Conservation (phyloP, 2,329 filamentous ascomycete species). For the Scopulariopsis brevicaulis region DNA sequence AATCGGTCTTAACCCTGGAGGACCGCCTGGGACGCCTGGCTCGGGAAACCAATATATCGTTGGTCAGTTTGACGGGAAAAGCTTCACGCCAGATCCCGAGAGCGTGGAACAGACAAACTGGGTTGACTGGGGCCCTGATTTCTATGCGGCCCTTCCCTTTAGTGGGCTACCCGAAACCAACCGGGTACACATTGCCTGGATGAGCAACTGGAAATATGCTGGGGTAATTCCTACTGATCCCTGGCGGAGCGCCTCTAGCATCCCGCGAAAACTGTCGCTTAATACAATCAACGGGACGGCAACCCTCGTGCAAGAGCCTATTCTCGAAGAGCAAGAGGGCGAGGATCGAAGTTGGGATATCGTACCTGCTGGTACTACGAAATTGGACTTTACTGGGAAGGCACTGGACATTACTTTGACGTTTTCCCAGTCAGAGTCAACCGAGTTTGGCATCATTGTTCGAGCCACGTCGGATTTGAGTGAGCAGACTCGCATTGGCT, state of each 20-base stretch:
- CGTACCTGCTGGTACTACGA: not conserved
- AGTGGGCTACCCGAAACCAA: constrained; percentile 1
- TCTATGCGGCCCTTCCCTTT: constrained; percentile 4
- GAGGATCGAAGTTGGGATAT: not conserved
- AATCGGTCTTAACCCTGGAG: constrained; percentile 5
- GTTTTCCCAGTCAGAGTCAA: constrained; percentile 1
- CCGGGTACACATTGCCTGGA: constrained; percentile 4
- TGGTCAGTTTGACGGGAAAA: constrained; percentile 4
- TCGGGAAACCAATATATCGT: constrained; percentile 3
- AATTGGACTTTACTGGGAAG: constrained; percentile 3
- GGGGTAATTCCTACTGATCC: constrained; percentile 3
- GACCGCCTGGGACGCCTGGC: constrained; percentile 1
- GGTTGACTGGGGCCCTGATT: constrained; percentile 1
- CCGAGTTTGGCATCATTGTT: constrained; percentile 4
- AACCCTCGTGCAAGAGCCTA: constrained; percentile 1
- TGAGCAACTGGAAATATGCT: constrained; percentile 5
- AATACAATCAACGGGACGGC: not conserved
- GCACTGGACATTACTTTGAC: constrained; percentile 1
- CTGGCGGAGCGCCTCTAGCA: constrained; percentile 3
- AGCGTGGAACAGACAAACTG: constrained; percentile 4
- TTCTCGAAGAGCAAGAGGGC: not conserved
- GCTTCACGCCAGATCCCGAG: not conserved
- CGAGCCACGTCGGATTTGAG: constrained; percentile 2
- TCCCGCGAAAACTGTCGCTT: constrained; percentile 2
- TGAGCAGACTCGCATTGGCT: constrained; percentile 2